Percentiles rank a stretch among this genome's conserved stretches.
Evolutionary conservation across 1,284 basidiomycete genomes (phyloP).

Genomic region (Cerioporus squamosus): DNA sequence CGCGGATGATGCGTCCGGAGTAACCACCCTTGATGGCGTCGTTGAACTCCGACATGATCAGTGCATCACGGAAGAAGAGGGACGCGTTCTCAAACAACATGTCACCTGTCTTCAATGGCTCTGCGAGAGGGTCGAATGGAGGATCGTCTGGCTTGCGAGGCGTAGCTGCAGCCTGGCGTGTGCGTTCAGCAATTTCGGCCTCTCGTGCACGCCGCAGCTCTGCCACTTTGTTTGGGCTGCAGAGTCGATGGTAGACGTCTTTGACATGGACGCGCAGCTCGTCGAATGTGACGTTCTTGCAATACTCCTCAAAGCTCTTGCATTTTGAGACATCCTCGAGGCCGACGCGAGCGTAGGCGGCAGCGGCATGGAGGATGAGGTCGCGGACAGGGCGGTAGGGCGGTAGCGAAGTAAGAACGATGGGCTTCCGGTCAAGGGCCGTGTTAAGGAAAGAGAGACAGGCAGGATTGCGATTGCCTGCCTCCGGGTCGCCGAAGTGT

Average conservation of each 20-base stretch:
- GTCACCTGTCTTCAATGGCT: not conserved
- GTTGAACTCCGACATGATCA: conserved; percentile 37
- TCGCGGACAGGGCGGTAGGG: conserved; percentile 39
- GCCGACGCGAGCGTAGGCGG: conserved; percentile 40
- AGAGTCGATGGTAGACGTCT: not conserved
- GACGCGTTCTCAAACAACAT: conserved; percentile 42
- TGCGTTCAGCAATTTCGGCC: not conserved
- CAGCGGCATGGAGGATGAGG: conserved; percentile 40
- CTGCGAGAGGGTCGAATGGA: not conserved
- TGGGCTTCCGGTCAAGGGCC: conserved; percentile 34
- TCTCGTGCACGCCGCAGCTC: not conserved
- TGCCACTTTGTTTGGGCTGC: not conserved
- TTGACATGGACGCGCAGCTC: not conserved
- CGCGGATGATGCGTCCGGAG: conserved; percentile 37
- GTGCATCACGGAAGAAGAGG: conserved; percentile 40
- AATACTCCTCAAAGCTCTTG: conserved; percentile 29
- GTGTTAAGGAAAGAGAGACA: conserved; percentile 40
- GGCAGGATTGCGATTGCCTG: conserved; percentile 31
- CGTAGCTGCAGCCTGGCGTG: not conserved
- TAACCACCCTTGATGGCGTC: conserved; percentile 41
- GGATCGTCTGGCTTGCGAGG: too few relatives aligned
- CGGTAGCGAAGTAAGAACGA: conserved; percentile 36
- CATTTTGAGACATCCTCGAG: conserved; percentile 33
- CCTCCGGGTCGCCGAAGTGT: conserved; percentile 28
- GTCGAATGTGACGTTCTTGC: conserved; percentile 26